Evolutionary conservation across 2,329 filamentous ascomycete species (phyloP).

Genomic region (Emericellopsis cladophorae): DNA sequence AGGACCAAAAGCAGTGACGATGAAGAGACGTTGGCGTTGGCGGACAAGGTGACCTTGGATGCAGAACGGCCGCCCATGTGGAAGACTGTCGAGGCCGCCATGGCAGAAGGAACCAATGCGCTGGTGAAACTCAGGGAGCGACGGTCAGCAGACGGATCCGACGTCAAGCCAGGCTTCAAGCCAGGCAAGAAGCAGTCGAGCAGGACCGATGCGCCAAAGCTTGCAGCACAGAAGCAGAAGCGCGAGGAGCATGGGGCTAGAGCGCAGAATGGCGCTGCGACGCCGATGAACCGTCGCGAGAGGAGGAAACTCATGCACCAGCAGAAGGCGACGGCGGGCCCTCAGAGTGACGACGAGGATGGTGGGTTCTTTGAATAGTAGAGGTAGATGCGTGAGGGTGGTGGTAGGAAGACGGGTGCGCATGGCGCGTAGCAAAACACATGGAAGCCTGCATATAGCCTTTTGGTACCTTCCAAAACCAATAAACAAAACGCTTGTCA

Average conservation of each 20-base stretch:
- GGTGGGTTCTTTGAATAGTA: constrained; percentile 44
- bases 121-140: constrained; percentile 45
- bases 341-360: constrained; percentile 28
- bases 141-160: constrained; percentile 9
- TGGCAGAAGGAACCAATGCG: constrained; percentile 38
- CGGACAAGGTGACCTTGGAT: constrained; percentile 29
- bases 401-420: too few relatives aligned
- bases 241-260: constrained; percentile 6
- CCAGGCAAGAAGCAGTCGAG: too few relatives aligned
- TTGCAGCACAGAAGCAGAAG: constrained; percentile 7
- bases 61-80: constrained; percentile 49
- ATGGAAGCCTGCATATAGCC: too few relatives aligned
- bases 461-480: too few relatives aligned
- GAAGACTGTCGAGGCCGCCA: constrained; percentile 51
- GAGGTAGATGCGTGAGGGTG: too few relatives aligned
- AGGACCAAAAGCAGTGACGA: constrained; percentile 21
- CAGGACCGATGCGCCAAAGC: not conserved
- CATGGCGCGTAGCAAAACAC: too few relatives aligned
- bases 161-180: too few relatives aligned
- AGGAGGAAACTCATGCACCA: constrained; percentile 20
- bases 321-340: constrained; percentile 14
- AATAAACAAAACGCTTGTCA: too few relatives aligned
- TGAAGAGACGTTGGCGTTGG: constrained; percentile 22
- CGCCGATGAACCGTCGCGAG: constrained; percentile 21
- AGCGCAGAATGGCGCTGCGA: constrained; percentile 10